These are phyloP conservation scores for Pichia manshurica DNA, from an alignment of 805 yeast genomes.

Conservation along the genomic window DNA sequence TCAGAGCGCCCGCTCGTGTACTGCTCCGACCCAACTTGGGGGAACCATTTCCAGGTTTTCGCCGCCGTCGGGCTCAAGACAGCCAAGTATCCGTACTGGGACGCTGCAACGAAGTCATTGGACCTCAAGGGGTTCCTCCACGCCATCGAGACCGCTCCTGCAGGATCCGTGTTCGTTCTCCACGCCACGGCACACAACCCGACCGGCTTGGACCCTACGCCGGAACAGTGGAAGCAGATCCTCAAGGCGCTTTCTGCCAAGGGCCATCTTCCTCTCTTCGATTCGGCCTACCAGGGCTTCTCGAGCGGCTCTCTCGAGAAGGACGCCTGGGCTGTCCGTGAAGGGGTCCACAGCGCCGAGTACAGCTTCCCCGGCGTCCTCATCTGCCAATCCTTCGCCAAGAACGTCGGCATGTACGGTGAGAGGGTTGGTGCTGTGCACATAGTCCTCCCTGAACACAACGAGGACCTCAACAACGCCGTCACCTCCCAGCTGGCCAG, in stretches of 20 bases:
- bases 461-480: constrained; percentile 43
- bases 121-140: constrained; percentile 63
- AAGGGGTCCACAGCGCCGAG: constrained; percentile 44
- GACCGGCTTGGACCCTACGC: constrained; percentile 90
- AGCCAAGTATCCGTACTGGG: constrained; percentile 81
- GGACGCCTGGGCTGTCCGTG: constrained; percentile 80
- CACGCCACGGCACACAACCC: constrained; percentile 99
- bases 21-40: constrained; percentile 94
- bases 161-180: constrained; percentile 72
- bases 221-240: constrained; percentile 72
- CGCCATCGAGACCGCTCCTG: constrained; percentile 60
- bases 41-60: constrained; percentile 86
- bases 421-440: constrained; percentile 96
- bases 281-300: constrained; percentile 96
- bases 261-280: constrained; percentile 78
- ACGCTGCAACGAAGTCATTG: constrained; percentile 60
- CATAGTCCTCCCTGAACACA: constrained; percentile 47
- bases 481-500: constrained; percentile 70
- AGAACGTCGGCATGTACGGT: constrained; percentile 95
- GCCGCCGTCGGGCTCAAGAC: constrained; percentile 61
- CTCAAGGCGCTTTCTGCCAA: constrained; percentile 53
- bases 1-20: constrained; percentile 44
- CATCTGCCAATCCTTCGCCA: constrained; percentile 93
- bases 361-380: constrained; percentile 50
- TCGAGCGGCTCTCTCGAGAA: constrained; percentile 80